Conservation (phyloP, 139 green algal species). For the Pycnococcus provasolii region DNA sequence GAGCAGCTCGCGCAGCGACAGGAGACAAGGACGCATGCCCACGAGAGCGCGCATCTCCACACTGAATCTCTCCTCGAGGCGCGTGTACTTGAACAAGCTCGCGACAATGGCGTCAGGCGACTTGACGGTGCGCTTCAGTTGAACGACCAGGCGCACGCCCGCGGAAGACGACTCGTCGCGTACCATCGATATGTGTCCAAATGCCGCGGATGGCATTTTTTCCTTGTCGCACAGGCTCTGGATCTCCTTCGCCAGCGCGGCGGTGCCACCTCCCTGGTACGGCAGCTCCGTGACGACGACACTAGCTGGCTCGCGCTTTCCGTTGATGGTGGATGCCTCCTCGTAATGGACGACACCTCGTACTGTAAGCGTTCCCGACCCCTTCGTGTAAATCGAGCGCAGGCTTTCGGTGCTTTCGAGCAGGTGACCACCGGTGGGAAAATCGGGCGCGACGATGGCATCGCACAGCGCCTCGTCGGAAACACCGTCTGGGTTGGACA, state of each 20-base stretch:
- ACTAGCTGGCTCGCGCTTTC: background rate
- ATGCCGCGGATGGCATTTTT: slow-evolving; percentile 47
- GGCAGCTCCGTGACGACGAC: slow-evolving; percentile 51
- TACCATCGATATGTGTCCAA: slow-evolving; percentile 45
- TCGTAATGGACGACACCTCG: background rate
- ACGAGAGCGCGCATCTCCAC: slow-evolving; percentile 61
- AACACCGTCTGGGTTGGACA: slow-evolving; percentile 56
- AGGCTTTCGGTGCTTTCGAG: slow-evolving; percentile 27
- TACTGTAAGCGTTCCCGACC: background rate
- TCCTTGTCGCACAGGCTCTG: slow-evolving; percentile 67
- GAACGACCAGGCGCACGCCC: slow-evolving; percentile 83
- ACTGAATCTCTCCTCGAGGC: slow-evolving; percentile 58
- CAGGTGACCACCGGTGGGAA: slow-evolving; percentile 72
- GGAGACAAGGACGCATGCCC: background rate
- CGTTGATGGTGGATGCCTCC: background rate
- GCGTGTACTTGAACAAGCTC: slow-evolving; percentile 66
- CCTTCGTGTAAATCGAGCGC: background rate
- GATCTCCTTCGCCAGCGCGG: slow-evolving; percentile 60
- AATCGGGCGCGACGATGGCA: slow-evolving; percentile 81
- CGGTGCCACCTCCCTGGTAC: slow-evolving; percentile 80
- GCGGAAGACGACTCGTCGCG: slow-evolving; percentile 84
- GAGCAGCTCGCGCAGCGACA: background rate
- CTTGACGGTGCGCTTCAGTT: slow-evolving; percentile 49
- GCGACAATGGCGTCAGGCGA: slow-evolving; percentile 48
- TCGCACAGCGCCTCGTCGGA: slow-evolving; percentile 64